These are phyloP conservation scores for Ceratocystis cacaofunesta DNA, from an alignment of 2,329 filamentous ascomycete genomes.

Conservation along the genomic window DNA sequence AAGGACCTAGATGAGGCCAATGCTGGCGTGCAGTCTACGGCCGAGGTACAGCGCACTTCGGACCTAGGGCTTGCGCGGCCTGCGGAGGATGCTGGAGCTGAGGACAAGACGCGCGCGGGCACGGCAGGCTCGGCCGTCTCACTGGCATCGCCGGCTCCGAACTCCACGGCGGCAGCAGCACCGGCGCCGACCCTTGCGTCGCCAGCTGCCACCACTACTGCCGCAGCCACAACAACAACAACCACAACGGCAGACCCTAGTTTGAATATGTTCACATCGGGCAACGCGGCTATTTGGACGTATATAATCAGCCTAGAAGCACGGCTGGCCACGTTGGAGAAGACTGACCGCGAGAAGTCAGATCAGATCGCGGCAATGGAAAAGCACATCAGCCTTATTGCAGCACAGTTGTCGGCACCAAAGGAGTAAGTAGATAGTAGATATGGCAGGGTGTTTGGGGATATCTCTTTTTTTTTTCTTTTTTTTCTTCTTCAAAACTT, in stretches of 20 bases:
- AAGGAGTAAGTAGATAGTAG: background rate
- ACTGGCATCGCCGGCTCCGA: background rate
- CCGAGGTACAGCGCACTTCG: constrained; percentile 32
- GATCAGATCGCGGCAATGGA: constrained; percentile 26
- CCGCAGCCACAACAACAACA: constrained; percentile 15
- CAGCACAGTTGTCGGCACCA: constrained; percentile 21
- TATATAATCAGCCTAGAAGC: constrained; percentile 60
- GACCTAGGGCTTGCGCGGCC: constrained; percentile 23
- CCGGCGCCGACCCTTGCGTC: constrained; percentile 37
- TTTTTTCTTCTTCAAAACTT: background rate
- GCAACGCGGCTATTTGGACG: constrained; percentile 49
- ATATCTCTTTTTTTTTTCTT: background rate
- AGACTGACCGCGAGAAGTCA: constrained; percentile 26
- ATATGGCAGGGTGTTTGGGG: background rate
- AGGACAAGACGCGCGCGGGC: constrained; percentile 23
- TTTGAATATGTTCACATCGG: constrained; percentile 49
- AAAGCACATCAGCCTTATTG: constrained; percentile 25
- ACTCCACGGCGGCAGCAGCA: constrained; percentile 38
- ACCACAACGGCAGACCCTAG: constrained; percentile 32
- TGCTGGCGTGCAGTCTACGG: constrained; percentile 21
- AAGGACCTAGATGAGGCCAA: constrained; percentile 59
- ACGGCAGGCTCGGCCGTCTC: background rate
- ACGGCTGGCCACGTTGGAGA: constrained; percentile 34
- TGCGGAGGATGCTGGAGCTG: constrained; percentile 32
- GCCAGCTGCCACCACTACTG: constrained; percentile 22